Evolutionary conservation across 2,329 filamentous ascomycete genomes (phyloP).

Genomic region (Furcasterigmium furcatum): DNA sequence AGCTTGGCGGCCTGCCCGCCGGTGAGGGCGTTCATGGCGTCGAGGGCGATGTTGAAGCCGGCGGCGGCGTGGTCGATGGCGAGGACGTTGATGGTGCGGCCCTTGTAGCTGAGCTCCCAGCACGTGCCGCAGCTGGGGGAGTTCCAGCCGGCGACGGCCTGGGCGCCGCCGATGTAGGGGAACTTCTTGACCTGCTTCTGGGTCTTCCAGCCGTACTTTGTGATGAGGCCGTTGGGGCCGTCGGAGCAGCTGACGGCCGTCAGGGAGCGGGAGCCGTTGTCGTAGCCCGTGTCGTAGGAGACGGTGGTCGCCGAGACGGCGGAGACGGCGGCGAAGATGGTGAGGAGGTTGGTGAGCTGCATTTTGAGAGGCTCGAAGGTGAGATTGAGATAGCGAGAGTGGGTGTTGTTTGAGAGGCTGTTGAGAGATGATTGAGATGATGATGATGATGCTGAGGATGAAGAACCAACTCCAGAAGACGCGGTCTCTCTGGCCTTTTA

Average conservation of each 20-base stretch:
- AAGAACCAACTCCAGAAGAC: background rate
- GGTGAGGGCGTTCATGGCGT: conserved; percentile 54
- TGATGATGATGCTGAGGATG: background rate
- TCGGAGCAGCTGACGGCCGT: conserved; percentile 63
- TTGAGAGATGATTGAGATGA: background rate
- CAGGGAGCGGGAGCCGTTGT: conserved; percentile 54
- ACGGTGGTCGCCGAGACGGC: conserved; percentile 42
- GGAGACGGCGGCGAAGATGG: conserved; percentile 33
- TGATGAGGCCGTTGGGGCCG: conserved; percentile 63
- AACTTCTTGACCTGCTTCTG: conserved; percentile 49
- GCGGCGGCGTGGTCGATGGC: conserved; percentile 48
- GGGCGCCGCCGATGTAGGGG: conserved; percentile 53
- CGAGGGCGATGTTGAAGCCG: conserved; percentile 54
- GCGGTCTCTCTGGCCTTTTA: no score
- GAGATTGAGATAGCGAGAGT: conserved; percentile 2
- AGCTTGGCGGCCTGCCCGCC: conserved; percentile 43
- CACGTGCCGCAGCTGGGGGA: conserved; percentile 54
- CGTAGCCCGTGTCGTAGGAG: conserved; percentile 71
- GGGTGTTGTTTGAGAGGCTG: background rate
- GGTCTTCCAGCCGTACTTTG: conserved; percentile 55
- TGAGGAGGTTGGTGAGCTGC: conserved; percentile 38
- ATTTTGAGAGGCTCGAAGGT: conserved; percentile 38
- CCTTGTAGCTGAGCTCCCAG: conserved; percentile 53
- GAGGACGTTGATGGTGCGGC: conserved; percentile 49
- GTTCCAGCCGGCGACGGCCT: conserved; percentile 52